Percentiles rank a stretch among this genome's conserved stretches.
Evolutionary conservation across 2,329 filamentous ascomycete genomes (phyloP).

Genomic region (Hypoxylon sp.): DNA sequence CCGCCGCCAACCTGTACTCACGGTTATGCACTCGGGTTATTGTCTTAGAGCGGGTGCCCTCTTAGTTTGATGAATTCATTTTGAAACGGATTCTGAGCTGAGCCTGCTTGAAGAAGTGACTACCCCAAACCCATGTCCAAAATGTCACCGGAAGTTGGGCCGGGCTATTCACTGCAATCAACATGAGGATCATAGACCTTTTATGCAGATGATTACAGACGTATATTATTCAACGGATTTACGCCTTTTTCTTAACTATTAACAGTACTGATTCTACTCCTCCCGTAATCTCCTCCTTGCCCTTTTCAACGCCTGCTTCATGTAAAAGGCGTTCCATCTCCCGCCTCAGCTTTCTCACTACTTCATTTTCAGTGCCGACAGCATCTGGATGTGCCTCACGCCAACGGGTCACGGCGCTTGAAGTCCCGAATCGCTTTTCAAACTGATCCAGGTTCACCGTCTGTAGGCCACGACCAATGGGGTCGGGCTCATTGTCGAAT

Average conservation of each 20-base stretch:
- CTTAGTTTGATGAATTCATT: too few species aligned
- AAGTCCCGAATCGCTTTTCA: constrained; percentile 21
- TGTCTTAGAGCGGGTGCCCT: too few species aligned
- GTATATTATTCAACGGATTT: not conserved
- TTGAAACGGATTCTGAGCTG: too few species aligned
- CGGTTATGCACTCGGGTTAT: too few species aligned
- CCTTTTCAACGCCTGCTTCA: constrained; percentile 24
- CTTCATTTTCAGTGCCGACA: constrained; percentile 20
- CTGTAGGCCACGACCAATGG: constrained; percentile 1
- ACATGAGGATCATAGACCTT: too few species aligned
- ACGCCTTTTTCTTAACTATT: constrained; percentile 26
- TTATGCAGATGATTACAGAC: too few species aligned
- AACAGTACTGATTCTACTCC: constrained; percentile 11
- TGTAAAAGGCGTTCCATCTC: constrained; percentile 15
- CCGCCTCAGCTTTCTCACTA: constrained; percentile 11
- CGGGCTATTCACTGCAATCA: too few species aligned
- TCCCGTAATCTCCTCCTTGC: constrained; percentile 21
- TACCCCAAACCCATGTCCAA: too few species aligned
- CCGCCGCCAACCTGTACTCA: too few species aligned
- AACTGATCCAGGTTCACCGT: constrained; percentile 2
- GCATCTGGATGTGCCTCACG: constrained; percentile 21
- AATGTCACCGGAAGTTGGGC: too few species aligned
- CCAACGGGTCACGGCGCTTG: constrained; percentile 26
- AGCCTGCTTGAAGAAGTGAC: too few species aligned
- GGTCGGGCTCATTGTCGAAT: not conserved